A percentile compares a stretch with the other conserved stretches of the same genome.
Evolutionary conservation across 164 flowering plant genomes (phyloP).

Genomic region (Taxillus chinensis): DNA sequence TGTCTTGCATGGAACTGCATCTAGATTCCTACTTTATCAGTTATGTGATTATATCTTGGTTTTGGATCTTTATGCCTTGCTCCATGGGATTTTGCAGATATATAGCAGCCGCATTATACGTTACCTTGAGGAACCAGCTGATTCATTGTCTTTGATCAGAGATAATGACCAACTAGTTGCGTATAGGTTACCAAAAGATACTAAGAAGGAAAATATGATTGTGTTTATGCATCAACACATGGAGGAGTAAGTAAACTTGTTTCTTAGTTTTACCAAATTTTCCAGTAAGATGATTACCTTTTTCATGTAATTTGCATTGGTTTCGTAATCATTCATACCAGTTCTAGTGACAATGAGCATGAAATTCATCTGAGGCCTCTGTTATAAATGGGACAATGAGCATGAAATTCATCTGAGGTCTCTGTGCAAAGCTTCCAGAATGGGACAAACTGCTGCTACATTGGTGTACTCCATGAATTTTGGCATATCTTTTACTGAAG

Average conservation of each 20-base stretch:
- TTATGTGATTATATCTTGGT: too few species aligned
- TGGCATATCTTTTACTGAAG: too few species aligned
- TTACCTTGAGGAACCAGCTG: not conserved
- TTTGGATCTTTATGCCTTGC: not conserved
- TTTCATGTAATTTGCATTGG: not conserved
- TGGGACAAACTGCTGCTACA: too few species aligned
- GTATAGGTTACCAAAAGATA: not conserved
- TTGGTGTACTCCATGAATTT: too few species aligned
- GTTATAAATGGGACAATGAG: too few species aligned
- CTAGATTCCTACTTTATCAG: not conserved
- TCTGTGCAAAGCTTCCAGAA: too few species aligned
- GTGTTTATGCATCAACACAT: not conserved
- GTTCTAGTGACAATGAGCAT: too few species aligned
- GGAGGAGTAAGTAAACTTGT: conserved; percentile 1
- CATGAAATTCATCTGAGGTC: too few species aligned
- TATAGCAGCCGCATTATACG: not conserved
- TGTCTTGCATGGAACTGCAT: not conserved
- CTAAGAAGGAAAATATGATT: not conserved
- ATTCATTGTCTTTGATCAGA: not conserved
- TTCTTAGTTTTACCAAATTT: not conserved
- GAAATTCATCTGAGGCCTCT: too few species aligned
- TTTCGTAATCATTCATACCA: too few species aligned
- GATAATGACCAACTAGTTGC: conserved; percentile 2
- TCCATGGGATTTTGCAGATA: not conserved
- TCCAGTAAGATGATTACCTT: not conserved